Evolutionary conservation across 1,139 yeast genomes (phyloP).

Genomic region (Groenewaldozyma auringiensis): DNA sequence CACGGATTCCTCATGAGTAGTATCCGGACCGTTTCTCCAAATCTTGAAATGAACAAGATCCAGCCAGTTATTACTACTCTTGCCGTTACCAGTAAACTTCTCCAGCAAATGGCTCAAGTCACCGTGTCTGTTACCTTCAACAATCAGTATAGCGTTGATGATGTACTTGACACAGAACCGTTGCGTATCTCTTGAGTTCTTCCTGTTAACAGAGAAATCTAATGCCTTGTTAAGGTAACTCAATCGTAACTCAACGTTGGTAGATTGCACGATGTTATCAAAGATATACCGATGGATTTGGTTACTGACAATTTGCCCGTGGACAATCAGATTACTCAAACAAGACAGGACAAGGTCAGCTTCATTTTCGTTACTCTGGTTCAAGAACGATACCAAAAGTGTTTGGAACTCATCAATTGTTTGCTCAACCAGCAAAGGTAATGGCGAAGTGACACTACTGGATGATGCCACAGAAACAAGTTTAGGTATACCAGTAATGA

Average conservation of each 20-base stretch:
- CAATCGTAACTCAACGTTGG: slow-evolving; percentile 42
- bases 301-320: slow-evolving; percentile 42
- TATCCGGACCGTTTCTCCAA: slow-evolving; percentile 58
- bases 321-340: slow-evolving; percentile 38
- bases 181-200: slow-evolving; percentile 41
- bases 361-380: slow-evolving; percentile 28
- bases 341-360: slow-evolving; percentile 40
- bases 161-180: slow-evolving; percentile 56
- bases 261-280: slow-evolving; percentile 46
- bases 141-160: slow-evolving; percentile 58
- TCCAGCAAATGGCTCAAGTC: slow-evolving; percentile 45
- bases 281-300: slow-evolving; percentile 53
- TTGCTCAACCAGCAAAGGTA: slow-evolving; percentile 69
- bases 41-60: slow-evolving; percentile 51
- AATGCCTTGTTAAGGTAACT: slow-evolving; percentile 47
- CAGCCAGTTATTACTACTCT: slow-evolving; percentile 46
- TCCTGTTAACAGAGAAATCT: slow-evolving; percentile 34
- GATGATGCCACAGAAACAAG: slow-evolving; percentile 39
- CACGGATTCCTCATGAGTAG: slow-evolving; percentile 38
- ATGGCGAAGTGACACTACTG: slow-evolving; percentile 48
- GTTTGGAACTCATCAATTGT: slow-evolving; percentile 54
- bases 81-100: slow-evolving; percentile 25
- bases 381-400: slow-evolving; percentile 45
- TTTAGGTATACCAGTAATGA: slow-evolving; percentile 40
- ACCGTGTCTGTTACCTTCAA: slow-evolving; percentile 49